Percentiles rank a stretch among this genome's conserved stretches.
Evolutionary conservation across 116 monocot species (phyloP).

Genomic region (Papilionanthe hybrid): DNA sequence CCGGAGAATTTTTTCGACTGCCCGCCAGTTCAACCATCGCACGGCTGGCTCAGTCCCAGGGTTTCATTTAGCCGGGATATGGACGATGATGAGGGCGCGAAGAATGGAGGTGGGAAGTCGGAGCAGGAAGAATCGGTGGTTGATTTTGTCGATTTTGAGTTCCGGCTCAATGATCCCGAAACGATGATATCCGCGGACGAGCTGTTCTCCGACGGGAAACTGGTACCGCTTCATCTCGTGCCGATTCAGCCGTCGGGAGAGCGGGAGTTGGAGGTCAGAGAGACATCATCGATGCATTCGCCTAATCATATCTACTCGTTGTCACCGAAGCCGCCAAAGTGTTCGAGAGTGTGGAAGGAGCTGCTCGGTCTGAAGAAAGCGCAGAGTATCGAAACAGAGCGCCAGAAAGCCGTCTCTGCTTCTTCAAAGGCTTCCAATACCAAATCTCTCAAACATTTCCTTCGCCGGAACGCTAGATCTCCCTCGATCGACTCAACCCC

Average conservation of each 20-base stretch:
- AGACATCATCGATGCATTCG: constrained; percentile 12
- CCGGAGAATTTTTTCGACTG: constrained; percentile 23
- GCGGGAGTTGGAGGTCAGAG: not conserved
- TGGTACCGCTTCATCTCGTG: constrained; percentile 53
- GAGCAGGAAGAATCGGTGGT: constrained; percentile 12
- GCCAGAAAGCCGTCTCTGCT: not conserved
- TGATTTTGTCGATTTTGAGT: constrained; percentile 64
- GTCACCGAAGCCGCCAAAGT: constrained; percentile 60
- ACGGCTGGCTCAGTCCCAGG: constrained; percentile 34
- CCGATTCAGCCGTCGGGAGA: constrained; percentile 4
- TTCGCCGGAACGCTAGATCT: constrained; percentile 28
- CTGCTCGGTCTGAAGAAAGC: constrained; percentile 37
- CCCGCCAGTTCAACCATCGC: constrained; percentile 12
- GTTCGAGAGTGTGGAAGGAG: constrained; percentile 56
- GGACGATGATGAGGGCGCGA: not conserved
- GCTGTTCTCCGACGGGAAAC: constrained; percentile 61
- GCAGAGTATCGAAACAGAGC: not conserved
- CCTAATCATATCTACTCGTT: constrained; percentile 19
- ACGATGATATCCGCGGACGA: constrained; percentile 74
- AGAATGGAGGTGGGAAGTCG: not conserved
- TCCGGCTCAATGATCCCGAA: constrained; percentile 40
- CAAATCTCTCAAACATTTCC: constrained; percentile 39
- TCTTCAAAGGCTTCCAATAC: constrained; percentile 7
- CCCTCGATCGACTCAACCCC: constrained; percentile 16
- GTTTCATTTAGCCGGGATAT: constrained; percentile 47